Evolutionary conservation across 1,284 basidiomycete genomes (phyloP).

Genomic region (Ceratobasidium sp.): DNA sequence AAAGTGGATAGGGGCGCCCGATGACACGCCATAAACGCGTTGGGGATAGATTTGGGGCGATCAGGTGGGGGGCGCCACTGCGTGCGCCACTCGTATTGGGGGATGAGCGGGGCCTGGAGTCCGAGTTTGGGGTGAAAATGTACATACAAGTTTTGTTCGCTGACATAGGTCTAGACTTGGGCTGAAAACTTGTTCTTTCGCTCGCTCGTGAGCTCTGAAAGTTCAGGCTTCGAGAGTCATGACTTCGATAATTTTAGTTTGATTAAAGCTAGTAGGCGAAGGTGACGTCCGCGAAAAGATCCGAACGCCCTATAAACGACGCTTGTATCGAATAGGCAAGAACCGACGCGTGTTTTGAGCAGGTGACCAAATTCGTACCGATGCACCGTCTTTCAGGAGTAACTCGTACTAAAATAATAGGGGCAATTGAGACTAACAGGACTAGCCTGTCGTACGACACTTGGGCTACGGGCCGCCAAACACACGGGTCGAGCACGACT

Average conservation of each 20-base stretch:
- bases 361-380: background rate
- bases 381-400: background rate
- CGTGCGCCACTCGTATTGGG: background rate
- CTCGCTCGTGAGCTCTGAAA: no score
- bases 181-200: no score
- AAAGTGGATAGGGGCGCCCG: background rate
- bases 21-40: background rate
- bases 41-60: background rate
- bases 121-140: background rate
- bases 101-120: background rate
- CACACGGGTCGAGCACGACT: background rate
- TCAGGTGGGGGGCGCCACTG: constrained; percentile 1
- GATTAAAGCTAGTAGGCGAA: constrained; percentile 13
- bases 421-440: background rate
- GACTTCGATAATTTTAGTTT: background rate
- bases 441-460: background rate
- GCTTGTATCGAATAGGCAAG: constrained; percentile 12
- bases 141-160: background rate
- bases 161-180: no score
- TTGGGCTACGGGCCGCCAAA: background rate
- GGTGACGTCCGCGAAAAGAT: background rate
- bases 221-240: no score
- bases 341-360: constrained; percentile 6
- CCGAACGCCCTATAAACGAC: background rate
- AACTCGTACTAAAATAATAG: constrained; percentile 4